Percentiles rank a stretch among this genome's conserved stretches.
These are phyloP conservation scores for Podospora comata DNA, from an alignment of 495 filamentous ascomycete species.

Conservation along the genomic window DNA sequence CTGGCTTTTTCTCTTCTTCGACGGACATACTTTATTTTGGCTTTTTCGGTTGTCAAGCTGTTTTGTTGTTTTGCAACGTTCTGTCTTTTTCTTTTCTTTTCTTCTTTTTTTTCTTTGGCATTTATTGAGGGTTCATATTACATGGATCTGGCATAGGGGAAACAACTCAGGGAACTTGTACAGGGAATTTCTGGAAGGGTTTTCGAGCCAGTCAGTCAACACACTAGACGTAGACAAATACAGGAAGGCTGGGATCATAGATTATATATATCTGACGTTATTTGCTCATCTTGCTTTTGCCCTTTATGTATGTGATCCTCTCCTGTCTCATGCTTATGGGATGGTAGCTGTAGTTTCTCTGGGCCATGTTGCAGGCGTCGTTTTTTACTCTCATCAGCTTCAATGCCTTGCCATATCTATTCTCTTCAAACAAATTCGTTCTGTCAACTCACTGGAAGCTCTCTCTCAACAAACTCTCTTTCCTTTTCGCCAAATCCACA, in stretches of 20 bases:
- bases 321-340: no score
- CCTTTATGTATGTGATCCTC: not conserved
- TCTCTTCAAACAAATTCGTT: not conserved
- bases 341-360: no score
- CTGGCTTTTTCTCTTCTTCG: conserved; percentile 10
- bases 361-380: not conserved
- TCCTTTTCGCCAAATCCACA: conserved; percentile 50
- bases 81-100: not conserved
- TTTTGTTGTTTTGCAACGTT: not conserved
- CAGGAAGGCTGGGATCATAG: not conserved
- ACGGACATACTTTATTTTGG: not conserved
- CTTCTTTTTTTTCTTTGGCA: not conserved
- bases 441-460: conserved; percentile 35
- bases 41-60: not conserved
- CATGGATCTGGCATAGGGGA: not conserved
- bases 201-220: not conserved
- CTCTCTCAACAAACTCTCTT: conserved; percentile 36
- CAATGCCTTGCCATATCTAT: not conserved
- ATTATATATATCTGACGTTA: not conserved
- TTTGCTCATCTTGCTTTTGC: conserved; percentile 3
- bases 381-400: not conserved
- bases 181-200: not conserved
- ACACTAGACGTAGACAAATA: not conserved
- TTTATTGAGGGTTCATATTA: not conserved
- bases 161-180: not conserved